Evolutionary conservation across 441 rosid genomes (phyloP), one percentile per base, ranked within the genome.

Genomic region (Biscutella laevigata): DNA sequence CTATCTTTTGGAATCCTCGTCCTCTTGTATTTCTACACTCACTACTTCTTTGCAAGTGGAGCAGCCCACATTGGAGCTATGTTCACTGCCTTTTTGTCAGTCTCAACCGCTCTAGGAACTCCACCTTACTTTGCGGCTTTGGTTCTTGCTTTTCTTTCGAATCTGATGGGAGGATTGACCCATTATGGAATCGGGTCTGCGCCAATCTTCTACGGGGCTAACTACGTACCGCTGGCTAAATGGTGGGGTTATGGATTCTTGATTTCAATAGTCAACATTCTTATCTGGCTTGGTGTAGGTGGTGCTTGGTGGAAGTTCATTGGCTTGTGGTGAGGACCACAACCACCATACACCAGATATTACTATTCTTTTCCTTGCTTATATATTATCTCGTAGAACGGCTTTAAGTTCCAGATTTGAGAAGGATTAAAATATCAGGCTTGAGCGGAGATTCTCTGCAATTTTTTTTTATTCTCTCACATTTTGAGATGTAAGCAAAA

Each of bases 221-320:
- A 80, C 75, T 92, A 92, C 3, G 97, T 92, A 4, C 95, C 98
- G 3, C 83, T 88, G n/a, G 79, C 86, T 27, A 42, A 80, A 61
- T 92, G 98, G 96, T 92, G 98, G 98, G 96, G 94, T 32, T 88
- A 92, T 3, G 96, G 98, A 14, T 84, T 92, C 74, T 26, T 88
- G 54, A 35, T 86, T 2, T 92, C 98, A 0, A 13, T 92, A 8
- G 86, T 88, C 66, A 91, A 91, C 72, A 72, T 88, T 38, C 42
- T 86, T 9, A 92, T 92, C 69, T 88, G 98, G 98, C 94, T 92
- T 6, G 98, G 98, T 49, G 61, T 92, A 16, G 98, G 96, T 58
- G 96, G 98, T 5, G 66, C 72, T 38, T 92, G 98, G 98, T 91
- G 98, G 98, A 91, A 91, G 82, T 59, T 57, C 62, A 77, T 91